Evolutionary conservation across 148 eudicot species (phyloP).

Genomic region (Dianthus caryophyllus): DNA sequence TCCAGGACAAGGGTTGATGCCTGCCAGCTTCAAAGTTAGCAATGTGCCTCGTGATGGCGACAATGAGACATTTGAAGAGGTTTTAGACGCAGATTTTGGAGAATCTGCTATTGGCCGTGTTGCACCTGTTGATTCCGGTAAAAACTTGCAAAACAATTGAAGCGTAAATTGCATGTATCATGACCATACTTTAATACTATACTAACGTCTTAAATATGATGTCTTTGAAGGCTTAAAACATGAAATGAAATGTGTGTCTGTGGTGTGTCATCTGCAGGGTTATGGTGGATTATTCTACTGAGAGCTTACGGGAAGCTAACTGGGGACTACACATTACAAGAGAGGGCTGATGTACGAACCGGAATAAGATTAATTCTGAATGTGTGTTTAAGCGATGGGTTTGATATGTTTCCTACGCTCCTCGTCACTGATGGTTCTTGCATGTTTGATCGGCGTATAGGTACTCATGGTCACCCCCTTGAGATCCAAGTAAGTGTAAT

Average conservation of each 20-base stretch:
- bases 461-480: conserved; percentile 93
- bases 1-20: conserved; percentile 51
- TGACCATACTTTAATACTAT: background rate
- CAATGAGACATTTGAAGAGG: conserved; percentile 34
- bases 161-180: background rate
- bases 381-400: conserved; percentile 83
- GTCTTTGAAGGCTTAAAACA: background rate
- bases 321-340: conserved; percentile 77
- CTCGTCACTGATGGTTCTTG: conserved; percentile 96
- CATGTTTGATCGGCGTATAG: conserved; percentile 96
- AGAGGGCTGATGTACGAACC: conserved; percentile 86
- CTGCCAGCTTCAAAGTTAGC: conserved; percentile 46
- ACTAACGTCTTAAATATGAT: background rate
- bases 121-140: conserved; percentile 97
- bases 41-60: conserved; percentile 32
- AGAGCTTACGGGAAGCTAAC: conserved; percentile 87
- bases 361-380: conserved; percentile 73
- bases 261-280: conserved; percentile 36
- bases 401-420: conserved; percentile 93
- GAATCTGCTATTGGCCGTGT: conserved; percentile 58
- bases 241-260: conserved; percentile 5
- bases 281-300: conserved; percentile 91
- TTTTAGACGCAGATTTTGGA: conserved; percentile 44
- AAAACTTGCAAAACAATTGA: background rate
- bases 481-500: conserved; percentile 75